Conservation (phyloP, 768 basidiomycete species). For the Podaxis carcinomalis region DNA sequence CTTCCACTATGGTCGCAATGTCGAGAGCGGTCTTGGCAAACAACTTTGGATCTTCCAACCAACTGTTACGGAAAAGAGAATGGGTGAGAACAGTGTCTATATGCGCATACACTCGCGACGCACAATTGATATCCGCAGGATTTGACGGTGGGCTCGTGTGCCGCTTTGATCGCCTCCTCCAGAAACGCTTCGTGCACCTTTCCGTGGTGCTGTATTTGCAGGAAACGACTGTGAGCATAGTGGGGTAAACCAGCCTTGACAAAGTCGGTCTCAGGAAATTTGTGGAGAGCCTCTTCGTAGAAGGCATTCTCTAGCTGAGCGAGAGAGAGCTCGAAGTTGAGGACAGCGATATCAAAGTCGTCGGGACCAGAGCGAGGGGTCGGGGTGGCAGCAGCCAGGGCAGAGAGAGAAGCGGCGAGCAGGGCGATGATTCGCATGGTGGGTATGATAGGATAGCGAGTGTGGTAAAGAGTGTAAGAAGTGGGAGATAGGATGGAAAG, state of each 20-base stretch:
- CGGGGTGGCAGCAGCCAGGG: neutral
- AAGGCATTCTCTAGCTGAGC: constrained; percentile 44
- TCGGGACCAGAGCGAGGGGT: neutral
- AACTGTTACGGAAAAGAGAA: neutral
- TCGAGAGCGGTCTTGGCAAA: constrained; percentile 27
- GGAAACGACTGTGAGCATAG: constrained; percentile 43
- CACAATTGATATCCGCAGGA: constrained; percentile 64
- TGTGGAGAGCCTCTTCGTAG: constrained; percentile 34
- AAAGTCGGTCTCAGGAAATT: constrained; percentile 39
- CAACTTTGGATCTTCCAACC: neutral
- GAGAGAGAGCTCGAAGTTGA: constrained; percentile 42
- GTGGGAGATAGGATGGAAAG: neutral
- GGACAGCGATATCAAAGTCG: constrained; percentile 20
- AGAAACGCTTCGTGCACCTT: constrained; percentile 18
- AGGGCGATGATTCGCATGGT: constrained; percentile 4
- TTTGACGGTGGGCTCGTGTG: constrained; percentile 33
- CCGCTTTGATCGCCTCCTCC: constrained; percentile 37
- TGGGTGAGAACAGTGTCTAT: neutral
- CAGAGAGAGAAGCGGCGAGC: neutral
- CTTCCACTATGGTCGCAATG: constrained; percentile 52
- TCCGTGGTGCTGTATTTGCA: constrained; percentile 48
- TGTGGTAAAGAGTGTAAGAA: constrained; percentile 1
- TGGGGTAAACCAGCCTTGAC: constrained; percentile 36
- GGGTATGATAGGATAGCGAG: neutral
- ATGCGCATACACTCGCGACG: constrained; percentile 14